Evolutionary conservation across 257 asterid genomes (phyloP), one percentile per base, ranked within the genome.

Genomic region (Nicotiana paniculata): DNA sequence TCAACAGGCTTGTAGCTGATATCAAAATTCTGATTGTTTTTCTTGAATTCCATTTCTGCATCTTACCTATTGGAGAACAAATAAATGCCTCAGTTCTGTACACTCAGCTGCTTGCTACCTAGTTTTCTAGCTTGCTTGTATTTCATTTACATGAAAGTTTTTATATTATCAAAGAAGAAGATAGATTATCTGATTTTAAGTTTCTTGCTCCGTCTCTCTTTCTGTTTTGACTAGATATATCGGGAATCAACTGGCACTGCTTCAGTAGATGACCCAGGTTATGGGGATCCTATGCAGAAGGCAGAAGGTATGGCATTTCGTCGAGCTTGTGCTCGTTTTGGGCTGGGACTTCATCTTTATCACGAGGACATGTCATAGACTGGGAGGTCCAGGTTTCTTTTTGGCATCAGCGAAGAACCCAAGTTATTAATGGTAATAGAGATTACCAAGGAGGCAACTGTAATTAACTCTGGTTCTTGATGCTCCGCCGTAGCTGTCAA

Each of bases 241-340:
- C 85, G 98, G 77, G 98, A 95, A 87, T 90, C 98, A 68, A 93
- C 94, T 9, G 97, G 99, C 69, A 95, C 92, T 43, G 93, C 97
- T 83, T 81, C 89, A 76, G 70, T 88, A n/a, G 88, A 86, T 24
- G 98, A 92, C 32, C 77, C 85, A 16, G 91, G 94, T 66, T 92
- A 86, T 48, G 94, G 95, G 57, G 93, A 91, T 80, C 89, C 94
- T 1, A 89, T 92, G 90, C 97, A 93, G 88, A 93, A 90, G 88
- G 99, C 98, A 67, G 99, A 93, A 85, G 93, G 93, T 77, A 95
- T 92, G 98, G 97, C 99, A 76, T 93, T 95, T 89, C 97, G 99
- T 43, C 85, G 97, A 77, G 99, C 98, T 85, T 95, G 98, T 84
- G 97, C 99, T 83, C 94, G 97, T 48, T 88, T 93, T 58, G 99